phyloP scores from a whole-genome alignment of 2,329 filamentous ascomycete genomes.

The Penicillium sclerotigenum region DNA sequence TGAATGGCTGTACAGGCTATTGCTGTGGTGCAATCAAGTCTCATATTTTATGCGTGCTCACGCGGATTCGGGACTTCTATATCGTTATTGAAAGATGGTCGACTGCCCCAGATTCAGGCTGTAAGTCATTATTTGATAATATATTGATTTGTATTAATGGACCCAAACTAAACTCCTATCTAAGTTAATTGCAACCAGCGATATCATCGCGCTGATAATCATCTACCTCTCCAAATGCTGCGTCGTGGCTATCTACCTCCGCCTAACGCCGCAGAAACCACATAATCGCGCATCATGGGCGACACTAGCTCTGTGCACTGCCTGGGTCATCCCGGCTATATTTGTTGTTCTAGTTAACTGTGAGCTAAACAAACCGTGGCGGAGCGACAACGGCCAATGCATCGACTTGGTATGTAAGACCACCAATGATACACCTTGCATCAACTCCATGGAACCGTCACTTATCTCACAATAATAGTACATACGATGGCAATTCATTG shows the following conservation, averaged over 20 bases:
- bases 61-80: constrained; percentile 36
- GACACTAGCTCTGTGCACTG: constrained; percentile 36
- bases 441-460: not conserved
- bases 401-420: constrained; percentile 22
- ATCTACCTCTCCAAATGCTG: constrained; percentile 40
- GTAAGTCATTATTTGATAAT: constrained; percentile 20
- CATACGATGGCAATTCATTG: constrained; percentile 36
- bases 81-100: constrained; percentile 21
- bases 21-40: constrained; percentile 31
- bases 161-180: not conserved
- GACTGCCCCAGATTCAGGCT: constrained; percentile 27
- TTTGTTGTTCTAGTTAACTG: constrained; percentile 44
- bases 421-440: not conserved
- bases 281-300: constrained; percentile 39
- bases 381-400: constrained; percentile 24
- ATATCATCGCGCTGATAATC: constrained; percentile 45
- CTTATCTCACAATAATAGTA: constrained; percentile 18
- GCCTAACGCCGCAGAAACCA: constrained; percentile 43
- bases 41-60: constrained; percentile 32
- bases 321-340: constrained; percentile 41
- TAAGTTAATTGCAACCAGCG: constrained; percentile 34
- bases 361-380: constrained; percentile 39
- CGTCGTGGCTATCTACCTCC: constrained; percentile 45
- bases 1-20: constrained; percentile 18
- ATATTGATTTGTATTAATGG: too few species aligned